phyloP scores from a whole-genome alignment of 2,329 filamentous ascomycete species.

The Colletotrichum tropicicola region DNA sequence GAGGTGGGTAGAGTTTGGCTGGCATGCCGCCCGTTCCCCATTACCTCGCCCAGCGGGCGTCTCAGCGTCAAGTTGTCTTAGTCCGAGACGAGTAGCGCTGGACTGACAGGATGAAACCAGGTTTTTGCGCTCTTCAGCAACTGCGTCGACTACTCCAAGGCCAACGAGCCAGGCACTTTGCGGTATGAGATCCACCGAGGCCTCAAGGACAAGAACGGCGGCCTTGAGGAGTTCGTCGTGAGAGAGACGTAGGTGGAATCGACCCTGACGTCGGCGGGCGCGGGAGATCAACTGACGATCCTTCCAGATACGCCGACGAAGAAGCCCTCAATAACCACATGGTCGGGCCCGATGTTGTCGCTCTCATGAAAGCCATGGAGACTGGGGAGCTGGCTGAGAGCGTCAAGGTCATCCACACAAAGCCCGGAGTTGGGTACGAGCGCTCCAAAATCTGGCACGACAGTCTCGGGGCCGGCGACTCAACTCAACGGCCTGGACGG shows the following conservation, averaged over 20 bases:
- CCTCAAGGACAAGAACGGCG: slow-evolving; percentile 33
- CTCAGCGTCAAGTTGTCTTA: background rate
- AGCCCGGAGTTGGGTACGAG: background rate
- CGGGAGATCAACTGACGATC: background rate
- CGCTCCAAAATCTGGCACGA: background rate
- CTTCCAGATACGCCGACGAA: slow-evolving; percentile 35
- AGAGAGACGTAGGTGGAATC: slow-evolving; percentile 35
- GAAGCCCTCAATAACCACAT: slow-evolving; percentile 35
- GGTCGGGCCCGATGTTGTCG: slow-evolving; percentile 31
- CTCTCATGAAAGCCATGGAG: slow-evolving; percentile 32
- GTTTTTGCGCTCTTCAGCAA: slow-evolving; percentile 35
- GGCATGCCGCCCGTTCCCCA: background rate
- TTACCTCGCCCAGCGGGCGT: background rate
- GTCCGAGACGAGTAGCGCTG: background rate
- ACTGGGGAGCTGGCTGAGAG: slow-evolving; percentile 8
- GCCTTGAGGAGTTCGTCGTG: slow-evolving; percentile 36
- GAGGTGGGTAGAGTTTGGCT: slow-evolving; percentile 24
- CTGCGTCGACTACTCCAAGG: slow-evolving; percentile 34
- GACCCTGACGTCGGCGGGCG: background rate
- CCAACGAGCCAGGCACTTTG: slow-evolving; percentile 36
- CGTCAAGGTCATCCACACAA: slow-evolving; percentile 5
- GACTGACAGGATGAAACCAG: slow-evolving; percentile 24
- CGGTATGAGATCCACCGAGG: slow-evolving; percentile 37
- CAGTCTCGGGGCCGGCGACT: background rate
- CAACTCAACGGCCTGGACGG: background rate